Base-by-base conservation (phyloP, 768 basidiomycete species). In the Pleurotus pulmonarius region DNA sequence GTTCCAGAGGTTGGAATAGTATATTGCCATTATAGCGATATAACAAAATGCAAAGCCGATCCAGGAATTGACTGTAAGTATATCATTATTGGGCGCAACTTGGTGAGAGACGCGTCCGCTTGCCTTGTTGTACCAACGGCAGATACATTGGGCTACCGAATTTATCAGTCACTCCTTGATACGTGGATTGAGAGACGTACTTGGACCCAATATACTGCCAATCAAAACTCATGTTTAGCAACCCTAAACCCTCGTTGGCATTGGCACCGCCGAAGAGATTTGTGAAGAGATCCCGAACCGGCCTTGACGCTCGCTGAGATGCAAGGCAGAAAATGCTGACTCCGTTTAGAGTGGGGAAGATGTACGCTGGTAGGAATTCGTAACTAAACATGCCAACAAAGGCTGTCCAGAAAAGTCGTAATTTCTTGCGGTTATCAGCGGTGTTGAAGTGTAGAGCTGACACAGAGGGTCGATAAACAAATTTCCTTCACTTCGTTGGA, bases 221-320 rank as follows among this genome's bases (percentile, higher is more conserved):
- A 61, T 88, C 87, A 45, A 88, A 78, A 16, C 82, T 81, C 40
- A 88, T 55, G 38, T 79, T 81, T 39, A 83, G 56, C 16, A 88
- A 61, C 0, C 87, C 86, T 41, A 88, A 71, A 0, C 86, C 87
- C 65, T 89, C 86, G 61, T 88, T 89, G 34, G 78, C 85, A 34
- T 81, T 74, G 2, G 79, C 71, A 3, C 88, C 88, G 25, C 88
- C 88, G 57, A 89, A 88, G 0, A 89, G 61, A 55, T 83, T 81
- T 3, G 84, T 86, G 63, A 86, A 76, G 15, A 81, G 63, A 58
- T 82, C 68, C 25, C 74, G 69, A 4, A 79, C 73, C 5, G 61
- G 72, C 43, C 74, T 66, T 2, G 77, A 71, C 0, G 75, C 73
- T 41, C 71, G 71, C 61, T 82, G 82, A 3, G 78, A 81, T 3